Conservation (phyloP, 352 stramenopile species). For the Phytophthora ramorum region DNA sequence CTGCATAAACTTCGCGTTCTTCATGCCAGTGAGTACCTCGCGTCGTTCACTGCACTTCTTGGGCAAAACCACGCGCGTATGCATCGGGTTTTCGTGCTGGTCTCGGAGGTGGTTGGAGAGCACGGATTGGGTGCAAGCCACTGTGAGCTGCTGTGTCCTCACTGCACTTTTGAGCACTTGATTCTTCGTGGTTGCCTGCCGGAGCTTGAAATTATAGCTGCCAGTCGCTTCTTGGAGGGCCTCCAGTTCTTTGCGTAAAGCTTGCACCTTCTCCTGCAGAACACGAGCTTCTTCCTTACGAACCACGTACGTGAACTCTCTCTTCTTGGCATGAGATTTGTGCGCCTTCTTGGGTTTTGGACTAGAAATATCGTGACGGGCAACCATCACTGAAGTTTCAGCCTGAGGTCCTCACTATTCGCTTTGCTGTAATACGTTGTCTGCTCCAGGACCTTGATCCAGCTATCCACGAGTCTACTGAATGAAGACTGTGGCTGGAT, state of each 20-base stretch:
- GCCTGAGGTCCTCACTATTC: background rate
- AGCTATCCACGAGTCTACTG: background rate
- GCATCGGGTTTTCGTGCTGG: constrained; percentile 13
- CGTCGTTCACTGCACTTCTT: constrained; percentile 28
- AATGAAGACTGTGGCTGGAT: background rate
- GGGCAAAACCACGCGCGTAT: constrained; percentile 17
- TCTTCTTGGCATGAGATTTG: constrained; percentile 1
- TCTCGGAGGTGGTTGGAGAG: constrained; percentile 1
- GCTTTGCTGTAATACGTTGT: background rate
- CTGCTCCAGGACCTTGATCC: background rate
- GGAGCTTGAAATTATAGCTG: background rate
- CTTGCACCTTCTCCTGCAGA: background rate
- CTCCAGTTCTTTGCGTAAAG: background rate
- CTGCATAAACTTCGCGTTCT: constrained; percentile 21
- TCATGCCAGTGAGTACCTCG: constrained; percentile 28
- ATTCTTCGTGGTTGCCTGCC: constrained; percentile 7
- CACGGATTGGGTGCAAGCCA: constrained; percentile 20
- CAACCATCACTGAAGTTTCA: background rate
- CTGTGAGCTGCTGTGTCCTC: constrained; percentile 15
- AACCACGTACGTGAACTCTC: constrained; percentile 8
- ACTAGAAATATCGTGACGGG: background rate
- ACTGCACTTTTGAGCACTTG: background rate
- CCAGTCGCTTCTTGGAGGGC: background rate
- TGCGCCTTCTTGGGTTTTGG: background rate
- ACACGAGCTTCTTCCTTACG: constrained; percentile 4